Evolutionary conservation across 139 green algal genomes (phyloP).

Genomic region (Coccomyxa sp.): DNA sequence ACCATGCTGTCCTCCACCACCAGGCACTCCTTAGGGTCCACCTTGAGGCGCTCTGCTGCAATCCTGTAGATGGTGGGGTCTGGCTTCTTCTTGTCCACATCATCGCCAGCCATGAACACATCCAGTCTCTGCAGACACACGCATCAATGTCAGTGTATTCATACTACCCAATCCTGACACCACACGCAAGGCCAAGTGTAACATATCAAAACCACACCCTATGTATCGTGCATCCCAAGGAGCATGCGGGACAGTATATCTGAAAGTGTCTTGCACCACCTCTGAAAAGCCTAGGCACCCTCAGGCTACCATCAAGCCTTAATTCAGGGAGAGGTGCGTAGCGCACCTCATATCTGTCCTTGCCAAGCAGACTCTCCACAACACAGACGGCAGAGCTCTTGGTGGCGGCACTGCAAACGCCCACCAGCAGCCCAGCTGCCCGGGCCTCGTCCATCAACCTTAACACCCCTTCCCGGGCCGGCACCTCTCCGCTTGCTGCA

Average conservation of each 20-base stretch:
- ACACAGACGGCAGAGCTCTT: slow-evolving; percentile 77
- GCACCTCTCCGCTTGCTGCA: slow-evolving; percentile 45
- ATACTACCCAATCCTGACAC: not conserved
- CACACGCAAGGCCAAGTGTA: not conserved
- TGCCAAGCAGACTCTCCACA: slow-evolving; percentile 74
- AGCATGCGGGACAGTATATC: too few species aligned
- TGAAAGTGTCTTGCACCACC: too few species aligned
- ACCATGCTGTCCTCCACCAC: slow-evolving; percentile 96
- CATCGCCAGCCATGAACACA: slow-evolving; percentile 79
- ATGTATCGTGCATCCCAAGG: not conserved
- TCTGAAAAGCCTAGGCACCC: too few species aligned
- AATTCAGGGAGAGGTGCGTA: too few species aligned
- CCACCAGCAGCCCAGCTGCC: slow-evolving; percentile 56
- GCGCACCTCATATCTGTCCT: slow-evolving; percentile 62
- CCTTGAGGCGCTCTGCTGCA: slow-evolving; percentile 72
- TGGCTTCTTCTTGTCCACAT: slow-evolving; percentile 72
- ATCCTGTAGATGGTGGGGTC: slow-evolving; percentile 81
- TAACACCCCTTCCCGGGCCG: slow-evolving; percentile 67
- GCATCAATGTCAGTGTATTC: not conserved
- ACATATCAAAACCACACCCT: not conserved
- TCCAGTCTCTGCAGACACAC: slow-evolving; percentile 52
- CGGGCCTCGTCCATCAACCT: slow-evolving; percentile 79
- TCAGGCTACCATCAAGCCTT: too few species aligned
- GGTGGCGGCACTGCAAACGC: slow-evolving; percentile 86
- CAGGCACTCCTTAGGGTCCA: slow-evolving; percentile 74